Percentiles rank a stretch among this genome's conserved stretches.
Conservation (phyloP, 164 flowering plant genomes). For the Macadamia integrifolia region DNA sequence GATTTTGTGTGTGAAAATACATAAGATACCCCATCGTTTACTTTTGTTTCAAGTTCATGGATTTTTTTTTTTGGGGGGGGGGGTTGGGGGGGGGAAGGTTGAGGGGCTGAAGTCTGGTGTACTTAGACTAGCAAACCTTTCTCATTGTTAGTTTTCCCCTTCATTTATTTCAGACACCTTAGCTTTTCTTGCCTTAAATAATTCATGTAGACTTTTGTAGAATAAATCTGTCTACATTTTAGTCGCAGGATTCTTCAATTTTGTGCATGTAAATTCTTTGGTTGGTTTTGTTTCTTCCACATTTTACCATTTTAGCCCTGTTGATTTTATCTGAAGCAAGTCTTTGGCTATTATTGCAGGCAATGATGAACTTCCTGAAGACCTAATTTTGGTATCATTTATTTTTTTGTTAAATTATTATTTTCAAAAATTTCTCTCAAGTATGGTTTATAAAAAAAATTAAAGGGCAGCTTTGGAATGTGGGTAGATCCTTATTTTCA, state of each 20-base stretch:
- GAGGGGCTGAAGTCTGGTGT: too few relatives aligned
- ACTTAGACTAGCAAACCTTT: too few relatives aligned
- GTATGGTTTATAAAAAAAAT: too few relatives aligned
- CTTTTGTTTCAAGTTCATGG: too few relatives aligned
- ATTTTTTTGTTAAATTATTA: not conserved
- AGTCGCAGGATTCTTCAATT: not conserved
- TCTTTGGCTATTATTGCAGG: conserved; percentile 41
- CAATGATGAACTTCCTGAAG: conserved; percentile 73
- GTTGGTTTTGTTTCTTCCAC: not conserved
- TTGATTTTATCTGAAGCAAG: conserved; percentile 5
- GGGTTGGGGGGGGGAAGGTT: too few relatives aligned
- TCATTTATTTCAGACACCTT: not conserved
- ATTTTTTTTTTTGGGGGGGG: too few relatives aligned
- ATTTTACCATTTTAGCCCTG: not conserved
- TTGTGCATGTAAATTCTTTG: not conserved
- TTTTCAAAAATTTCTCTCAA: not conserved
- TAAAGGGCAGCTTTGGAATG: too few relatives aligned
- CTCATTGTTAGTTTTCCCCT: too few relatives aligned
- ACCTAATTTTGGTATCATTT: conserved; percentile 51
- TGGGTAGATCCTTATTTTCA: too few relatives aligned
- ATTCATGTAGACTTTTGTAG: not conserved
- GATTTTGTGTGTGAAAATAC: too few relatives aligned
- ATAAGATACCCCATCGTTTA: too few relatives aligned
- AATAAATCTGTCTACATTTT: not conserved
- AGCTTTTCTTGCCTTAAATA: not conserved